Conservation (phyloP, 2,329 filamentous ascomycete genomes). For the Neofusicoccum umdonicola region DNA sequence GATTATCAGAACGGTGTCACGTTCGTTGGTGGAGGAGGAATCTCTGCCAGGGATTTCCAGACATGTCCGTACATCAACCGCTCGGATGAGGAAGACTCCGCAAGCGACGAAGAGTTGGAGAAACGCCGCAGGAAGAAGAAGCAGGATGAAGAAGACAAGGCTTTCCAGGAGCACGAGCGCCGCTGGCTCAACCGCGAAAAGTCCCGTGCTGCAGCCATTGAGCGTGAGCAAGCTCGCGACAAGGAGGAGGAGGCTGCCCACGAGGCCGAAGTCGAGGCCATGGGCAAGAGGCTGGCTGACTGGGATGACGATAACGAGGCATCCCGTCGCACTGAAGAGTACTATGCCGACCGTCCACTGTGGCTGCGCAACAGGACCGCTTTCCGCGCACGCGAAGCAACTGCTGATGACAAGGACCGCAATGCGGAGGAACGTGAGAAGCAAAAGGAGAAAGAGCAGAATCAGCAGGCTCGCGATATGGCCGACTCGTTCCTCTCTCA, state of each 20-base stretch:
- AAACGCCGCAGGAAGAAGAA: constrained; percentile 68
- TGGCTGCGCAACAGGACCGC: constrained; percentile 80
- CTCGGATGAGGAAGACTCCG: constrained; percentile 84
- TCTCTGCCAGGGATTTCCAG: constrained; percentile 54
- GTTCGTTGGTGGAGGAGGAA: constrained; percentile 71
- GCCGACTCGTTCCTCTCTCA: constrained; percentile 88
- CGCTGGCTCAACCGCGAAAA: constrained; percentile 89
- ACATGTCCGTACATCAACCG: constrained; percentile 53
- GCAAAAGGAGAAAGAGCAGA: constrained; percentile 65
- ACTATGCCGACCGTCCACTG: constrained; percentile 80
- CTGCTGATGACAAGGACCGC: constrained; percentile 79
- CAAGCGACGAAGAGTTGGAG: constrained; percentile 83
- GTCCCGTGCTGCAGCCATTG: constrained; percentile 76
- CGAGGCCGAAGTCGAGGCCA: constrained; percentile 63
- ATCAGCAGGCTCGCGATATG: constrained; percentile 77
- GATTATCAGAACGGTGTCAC: constrained; percentile 75
- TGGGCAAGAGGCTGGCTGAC: constrained; percentile 69
- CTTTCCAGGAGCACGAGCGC: constrained; percentile 80
- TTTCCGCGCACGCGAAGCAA: constrained; percentile 71
- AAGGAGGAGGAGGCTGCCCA: constrained; percentile 68
- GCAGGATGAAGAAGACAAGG: constrained; percentile 72
- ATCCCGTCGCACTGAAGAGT: constrained; percentile 68
- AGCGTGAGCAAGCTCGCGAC: constrained; percentile 80
- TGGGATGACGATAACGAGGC: constrained; percentile 91
- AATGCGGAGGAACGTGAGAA: constrained; percentile 73